Evolutionary conservation across 2,329 filamentous ascomycete species (phyloP).

Genomic region (Aureobasidium uvarum): DNA sequence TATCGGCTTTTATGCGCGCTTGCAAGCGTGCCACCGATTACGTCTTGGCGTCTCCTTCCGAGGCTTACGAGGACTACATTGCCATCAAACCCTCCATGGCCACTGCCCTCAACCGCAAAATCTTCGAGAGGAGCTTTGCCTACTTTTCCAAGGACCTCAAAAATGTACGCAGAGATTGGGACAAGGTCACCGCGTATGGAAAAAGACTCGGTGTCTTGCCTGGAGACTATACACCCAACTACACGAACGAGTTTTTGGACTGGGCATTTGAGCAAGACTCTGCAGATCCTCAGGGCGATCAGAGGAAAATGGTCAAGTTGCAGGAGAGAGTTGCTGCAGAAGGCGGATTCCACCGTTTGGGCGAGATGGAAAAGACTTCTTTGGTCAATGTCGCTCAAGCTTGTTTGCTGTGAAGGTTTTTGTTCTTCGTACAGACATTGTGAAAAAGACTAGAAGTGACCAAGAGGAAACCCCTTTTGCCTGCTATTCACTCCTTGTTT

Average conservation of each 20-base stretch:
- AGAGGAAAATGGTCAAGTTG: constrained; percentile 69
- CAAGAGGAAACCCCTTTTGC: too few relatives aligned
- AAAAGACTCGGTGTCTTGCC: constrained; percentile 68
- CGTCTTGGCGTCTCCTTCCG: constrained; percentile 61
- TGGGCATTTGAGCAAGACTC: constrained; percentile 67
- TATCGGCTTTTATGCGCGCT: constrained; percentile 66
- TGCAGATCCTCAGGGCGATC: constrained; percentile 65
- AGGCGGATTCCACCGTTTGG: constrained; percentile 57
- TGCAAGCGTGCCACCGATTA: constrained; percentile 73
- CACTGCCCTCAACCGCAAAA: constrained; percentile 68
- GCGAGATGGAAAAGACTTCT: not conserved
- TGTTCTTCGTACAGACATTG: too few relatives aligned
- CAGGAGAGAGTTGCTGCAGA: constrained; percentile 64
- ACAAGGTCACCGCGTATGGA: constrained; percentile 73
- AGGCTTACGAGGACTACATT: constrained; percentile 66
- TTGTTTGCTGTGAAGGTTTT: not conserved
- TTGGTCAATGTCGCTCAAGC: not conserved
- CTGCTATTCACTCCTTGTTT: too few relatives aligned
- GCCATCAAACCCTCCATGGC: constrained; percentile 71
- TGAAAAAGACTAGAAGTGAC: too few relatives aligned
- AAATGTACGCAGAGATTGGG: constrained; percentile 73
- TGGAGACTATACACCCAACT: constrained; percentile 66
- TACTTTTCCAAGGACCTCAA: constrained; percentile 73
- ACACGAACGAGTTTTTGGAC: constrained; percentile 67
- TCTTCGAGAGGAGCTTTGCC: constrained; percentile 74